Percentiles rank a stretch among this genome's conserved stretches.
These are phyloP conservation scores for Pleurotus djamor DNA, from an alignment of 768 basidiomycete species.

Conservation along the genomic window DNA sequence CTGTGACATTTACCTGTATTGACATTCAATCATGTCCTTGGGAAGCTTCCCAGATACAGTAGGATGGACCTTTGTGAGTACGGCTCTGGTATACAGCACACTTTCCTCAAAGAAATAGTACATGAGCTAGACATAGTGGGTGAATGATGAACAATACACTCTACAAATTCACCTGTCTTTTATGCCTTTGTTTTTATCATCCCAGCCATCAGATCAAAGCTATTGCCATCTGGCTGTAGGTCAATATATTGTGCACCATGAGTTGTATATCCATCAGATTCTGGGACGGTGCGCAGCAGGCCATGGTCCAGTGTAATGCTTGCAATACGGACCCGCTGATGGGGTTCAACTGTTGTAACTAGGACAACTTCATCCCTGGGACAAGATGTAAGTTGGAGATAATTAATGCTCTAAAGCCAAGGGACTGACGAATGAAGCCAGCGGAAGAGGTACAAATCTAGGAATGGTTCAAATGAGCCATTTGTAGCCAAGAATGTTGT, in stretches of 20 bases:
- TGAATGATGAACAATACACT: too few relatives aligned
- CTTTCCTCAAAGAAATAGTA: too few relatives aligned
- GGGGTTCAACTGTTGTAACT: slow-evolving; percentile 74
- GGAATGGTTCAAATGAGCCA: slow-evolving; percentile 80
- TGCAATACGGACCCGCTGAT: slow-evolving; percentile 67
- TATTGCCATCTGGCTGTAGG: slow-evolving; percentile 95
- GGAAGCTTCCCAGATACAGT: too few relatives aligned
- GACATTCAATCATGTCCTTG: too few relatives aligned
- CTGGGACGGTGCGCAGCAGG: slow-evolving; percentile 76
- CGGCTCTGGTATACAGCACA: too few relatives aligned
- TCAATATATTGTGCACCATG: slow-evolving; percentile 62
- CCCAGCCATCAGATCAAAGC: slow-evolving; percentile 92
- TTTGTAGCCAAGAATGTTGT: slow-evolving; percentile 55
- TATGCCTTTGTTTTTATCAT: slow-evolving; percentile 63
- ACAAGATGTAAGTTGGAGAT: neutral
- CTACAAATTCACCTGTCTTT: too few relatives aligned
- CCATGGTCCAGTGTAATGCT: slow-evolving; percentile 91
- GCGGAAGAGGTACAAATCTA: slow-evolving; percentile 69
- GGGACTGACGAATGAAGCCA: slow-evolving; percentile 91
- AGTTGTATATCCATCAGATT: slow-evolving; percentile 31
- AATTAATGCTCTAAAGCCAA: neutral
- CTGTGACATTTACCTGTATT: too few relatives aligned
- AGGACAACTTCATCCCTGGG: slow-evolving; percentile 82
- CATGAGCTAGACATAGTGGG: too few relatives aligned
- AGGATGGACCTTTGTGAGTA: too few relatives aligned